A percentile compares a stretch with the other conserved stretches of the same genome.
These are phyloP conservation scores for Elongisporangium prolatum DNA, from an alignment of 352 stramenopile species.

Conservation along the genomic window DNA sequence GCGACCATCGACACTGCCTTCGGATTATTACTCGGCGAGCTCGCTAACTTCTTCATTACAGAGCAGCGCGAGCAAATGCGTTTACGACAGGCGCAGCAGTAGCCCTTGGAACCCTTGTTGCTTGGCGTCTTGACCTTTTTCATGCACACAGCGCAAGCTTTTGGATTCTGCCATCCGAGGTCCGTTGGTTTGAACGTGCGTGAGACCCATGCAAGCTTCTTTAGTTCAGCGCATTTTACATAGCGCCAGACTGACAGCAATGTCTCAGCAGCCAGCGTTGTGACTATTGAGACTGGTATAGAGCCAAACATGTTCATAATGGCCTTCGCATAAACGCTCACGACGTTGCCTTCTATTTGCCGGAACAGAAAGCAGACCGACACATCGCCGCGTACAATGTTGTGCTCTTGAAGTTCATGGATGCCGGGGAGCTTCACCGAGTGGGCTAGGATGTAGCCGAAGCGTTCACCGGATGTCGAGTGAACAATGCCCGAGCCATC, in stretches of 20 bases:
- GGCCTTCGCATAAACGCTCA: slow-evolving; percentile 33
- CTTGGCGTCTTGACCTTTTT: no score
- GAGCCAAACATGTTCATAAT: slow-evolving; percentile 31
- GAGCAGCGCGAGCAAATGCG: no score
- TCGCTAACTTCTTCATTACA: no score
- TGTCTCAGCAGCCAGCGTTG: slow-evolving; percentile 19
- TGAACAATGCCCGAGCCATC: slow-evolving; percentile 38
- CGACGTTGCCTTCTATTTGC: slow-evolving; percentile 23
- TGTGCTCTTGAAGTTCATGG: slow-evolving; percentile 27
- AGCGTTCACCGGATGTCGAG: slow-evolving; percentile 29
- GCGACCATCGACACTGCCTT: no score
- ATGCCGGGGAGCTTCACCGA: slow-evolving; percentile 19
- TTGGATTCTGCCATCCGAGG: no score
- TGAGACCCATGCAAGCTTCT: no score
- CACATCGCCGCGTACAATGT: slow-evolving; percentile 46
- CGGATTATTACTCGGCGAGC: no score
- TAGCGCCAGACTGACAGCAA: slow-evolving; percentile 31
- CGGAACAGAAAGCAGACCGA: slow-evolving; percentile 46
- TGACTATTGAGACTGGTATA: slow-evolving; percentile 26
- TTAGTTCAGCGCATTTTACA: slow-evolving; percentile 21
- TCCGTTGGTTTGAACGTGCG: no score
- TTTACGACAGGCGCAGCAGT: no score
- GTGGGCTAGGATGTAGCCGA: slow-evolving; percentile 36
- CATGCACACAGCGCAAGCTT: no score
- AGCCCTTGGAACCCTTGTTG: no score